phyloP scores from a whole-genome alignment of 208 protist genomes.

The Leishmania turanica region DNA sequence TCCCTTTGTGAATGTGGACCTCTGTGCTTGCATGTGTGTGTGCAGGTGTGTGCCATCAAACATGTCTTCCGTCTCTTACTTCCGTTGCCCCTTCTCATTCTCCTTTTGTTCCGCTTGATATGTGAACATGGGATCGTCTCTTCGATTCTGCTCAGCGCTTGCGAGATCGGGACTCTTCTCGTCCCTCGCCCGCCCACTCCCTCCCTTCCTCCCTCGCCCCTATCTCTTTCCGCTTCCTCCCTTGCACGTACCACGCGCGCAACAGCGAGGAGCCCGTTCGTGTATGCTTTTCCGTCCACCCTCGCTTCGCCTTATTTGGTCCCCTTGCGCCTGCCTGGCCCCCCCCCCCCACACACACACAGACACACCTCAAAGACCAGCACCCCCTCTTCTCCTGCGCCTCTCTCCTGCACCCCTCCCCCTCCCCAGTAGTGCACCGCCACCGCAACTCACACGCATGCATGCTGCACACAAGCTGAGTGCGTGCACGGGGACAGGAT shows the following conservation, averaged over 20 bases:
- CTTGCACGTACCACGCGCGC: background rate
- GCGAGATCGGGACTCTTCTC: background rate
- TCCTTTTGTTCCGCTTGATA: background rate
- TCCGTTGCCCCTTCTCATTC: background rate
- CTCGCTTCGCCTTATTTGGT: background rate
- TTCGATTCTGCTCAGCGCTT: background rate
- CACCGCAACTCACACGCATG: too few relatives aligned
- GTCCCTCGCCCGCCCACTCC: background rate
- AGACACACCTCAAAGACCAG: too few relatives aligned
- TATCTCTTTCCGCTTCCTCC: background rate
- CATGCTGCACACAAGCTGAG: too few relatives aligned
- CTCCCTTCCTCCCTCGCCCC: background rate
- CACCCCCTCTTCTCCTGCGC: too few relatives aligned
- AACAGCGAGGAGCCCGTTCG: background rate
- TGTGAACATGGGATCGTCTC: background rate
- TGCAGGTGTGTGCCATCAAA: background rate
- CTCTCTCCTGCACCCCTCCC: too few relatives aligned
- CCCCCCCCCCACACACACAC: too few relatives aligned
- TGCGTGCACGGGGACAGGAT: too few relatives aligned
- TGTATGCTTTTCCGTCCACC: background rate
- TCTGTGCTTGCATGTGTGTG: background rate
- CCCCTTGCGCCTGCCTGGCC: too few relatives aligned
- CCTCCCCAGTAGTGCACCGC: too few relatives aligned
- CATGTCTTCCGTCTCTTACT: background rate
- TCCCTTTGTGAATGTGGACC: background rate